Percentiles rank a stretch among this genome's conserved stretches.
phyloP scores from a whole-genome alignment of 2,329 filamentous ascomycete species.

The Beauveria asiatica region DNA sequence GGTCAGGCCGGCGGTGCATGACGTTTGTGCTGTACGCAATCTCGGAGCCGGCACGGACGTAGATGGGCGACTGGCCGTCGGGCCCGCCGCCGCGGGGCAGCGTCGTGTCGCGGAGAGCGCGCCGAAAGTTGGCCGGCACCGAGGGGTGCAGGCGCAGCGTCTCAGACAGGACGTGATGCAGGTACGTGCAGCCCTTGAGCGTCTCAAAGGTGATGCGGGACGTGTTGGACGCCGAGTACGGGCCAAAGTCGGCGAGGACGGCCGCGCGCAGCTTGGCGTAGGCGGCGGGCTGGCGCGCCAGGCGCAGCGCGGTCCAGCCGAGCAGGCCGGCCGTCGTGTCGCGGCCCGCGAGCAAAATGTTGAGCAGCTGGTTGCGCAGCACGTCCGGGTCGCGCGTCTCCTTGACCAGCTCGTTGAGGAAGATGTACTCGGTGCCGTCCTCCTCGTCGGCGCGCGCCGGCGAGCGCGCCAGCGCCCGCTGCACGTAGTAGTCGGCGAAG shows the following conservation, averaged over 20 bases:
- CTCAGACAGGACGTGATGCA: slow-evolving; percentile 19
- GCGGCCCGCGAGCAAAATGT: slow-evolving; percentile 16
- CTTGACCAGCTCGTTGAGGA: slow-evolving; percentile 14
- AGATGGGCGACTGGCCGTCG: slow-evolving; percentile 23
- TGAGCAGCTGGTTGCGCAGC: slow-evolving; percentile 15
- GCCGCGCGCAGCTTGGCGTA: slow-evolving; percentile 12
- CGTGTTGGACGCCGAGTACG: not conserved
- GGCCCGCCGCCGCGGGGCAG: slow-evolving; percentile 29
- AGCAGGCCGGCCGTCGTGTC: slow-evolving; percentile 19
- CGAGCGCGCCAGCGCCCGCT: slow-evolving; percentile 2
- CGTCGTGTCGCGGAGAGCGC: slow-evolving; percentile 21
- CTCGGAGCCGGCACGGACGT: slow-evolving; percentile 22
- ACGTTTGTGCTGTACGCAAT: slow-evolving; percentile 17
- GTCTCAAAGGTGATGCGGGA: slow-evolving; percentile 11
- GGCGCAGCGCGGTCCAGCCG: slow-evolving; percentile 16
- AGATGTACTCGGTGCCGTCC: slow-evolving; percentile 9
- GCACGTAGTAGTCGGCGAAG: slow-evolving; percentile 8
- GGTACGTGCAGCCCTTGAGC: slow-evolving; percentile 18
- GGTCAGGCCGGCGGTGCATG: slow-evolving; percentile 25
- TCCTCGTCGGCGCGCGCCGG: not conserved
- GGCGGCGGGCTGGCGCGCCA: slow-evolving; percentile 12
- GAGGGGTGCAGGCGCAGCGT: slow-evolving; percentile 26
- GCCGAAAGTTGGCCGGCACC: slow-evolving; percentile 25
- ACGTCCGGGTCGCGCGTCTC: slow-evolving; percentile 13
- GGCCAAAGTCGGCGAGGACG: slow-evolving; percentile 8